phyloP scores from a whole-genome alignment of 2,329 filamentous ascomycete genomes.

The Aspergillus sp. region DNA sequence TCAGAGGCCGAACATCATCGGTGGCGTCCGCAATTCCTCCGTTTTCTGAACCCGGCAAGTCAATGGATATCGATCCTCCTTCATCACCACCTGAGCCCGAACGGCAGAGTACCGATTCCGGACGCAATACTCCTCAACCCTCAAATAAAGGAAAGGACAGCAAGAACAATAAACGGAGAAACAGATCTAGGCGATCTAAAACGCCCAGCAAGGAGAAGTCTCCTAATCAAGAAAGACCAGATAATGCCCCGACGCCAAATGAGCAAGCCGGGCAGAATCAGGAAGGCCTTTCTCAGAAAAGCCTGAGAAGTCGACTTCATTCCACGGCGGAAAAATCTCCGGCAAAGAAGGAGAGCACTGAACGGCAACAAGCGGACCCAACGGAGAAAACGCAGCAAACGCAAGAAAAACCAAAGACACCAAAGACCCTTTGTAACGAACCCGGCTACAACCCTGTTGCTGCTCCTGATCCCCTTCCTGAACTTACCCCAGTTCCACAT shows the following conservation, averaged over 20 bases:
- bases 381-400: neutral
- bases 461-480: neutral
- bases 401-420: conserved; percentile 5
- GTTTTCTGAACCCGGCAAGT: conserved; percentile 28
- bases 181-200: conserved; percentile 14
- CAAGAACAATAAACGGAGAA: conserved; percentile 17
- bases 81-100: conserved; percentile 38
- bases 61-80: conserved; percentile 29
- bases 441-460: neutral
- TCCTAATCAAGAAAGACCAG: conserved; percentile 3
- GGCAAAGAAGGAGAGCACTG: conserved; percentile 3
- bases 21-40: conserved; percentile 33
- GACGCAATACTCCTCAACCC: conserved; percentile 8
- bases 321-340: conserved; percentile 23
- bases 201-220: neutral
- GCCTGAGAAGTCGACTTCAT: conserved; percentile 20
- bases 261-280: neutral
- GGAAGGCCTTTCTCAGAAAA: neutral
- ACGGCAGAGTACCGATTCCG: conserved; percentile 23
- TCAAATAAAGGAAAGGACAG: conserved; percentile 10
- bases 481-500: neutral
- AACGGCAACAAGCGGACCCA: neutral
- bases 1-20: conserved; percentile 32
- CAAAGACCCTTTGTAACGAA: conserved; percentile 1
- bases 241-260: neutral